These are phyloP conservation scores for Ophiocordyceps polyrhachis-furcata DNA, from an alignment of 2,329 filamentous ascomycete genomes.

Conservation along the genomic window DNA sequence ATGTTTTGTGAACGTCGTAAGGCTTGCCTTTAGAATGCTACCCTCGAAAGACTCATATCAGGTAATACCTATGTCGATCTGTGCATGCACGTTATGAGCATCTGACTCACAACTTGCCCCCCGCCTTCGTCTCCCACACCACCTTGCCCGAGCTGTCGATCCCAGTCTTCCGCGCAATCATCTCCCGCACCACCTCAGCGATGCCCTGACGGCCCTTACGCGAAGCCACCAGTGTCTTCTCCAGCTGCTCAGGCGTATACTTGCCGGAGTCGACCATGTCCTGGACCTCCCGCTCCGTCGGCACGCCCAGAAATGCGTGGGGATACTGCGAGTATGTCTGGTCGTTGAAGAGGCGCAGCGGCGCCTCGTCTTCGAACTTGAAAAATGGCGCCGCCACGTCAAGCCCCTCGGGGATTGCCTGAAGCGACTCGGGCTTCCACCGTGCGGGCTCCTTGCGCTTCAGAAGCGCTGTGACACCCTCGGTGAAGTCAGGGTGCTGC, in stretches of 20 bases:
- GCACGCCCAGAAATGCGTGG: constrained; percentile 49
- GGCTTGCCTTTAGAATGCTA: too few species aligned
- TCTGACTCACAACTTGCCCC: neutral
- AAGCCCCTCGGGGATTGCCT: constrained; percentile 39
- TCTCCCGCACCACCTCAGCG: constrained; percentile 47
- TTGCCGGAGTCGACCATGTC: constrained; percentile 19
- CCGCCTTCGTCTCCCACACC: constrained; percentile 13
- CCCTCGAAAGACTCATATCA: too few species aligned
- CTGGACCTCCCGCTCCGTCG: constrained; percentile 45
- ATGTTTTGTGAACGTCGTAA: too few species aligned
- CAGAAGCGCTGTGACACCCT: constrained; percentile 72
- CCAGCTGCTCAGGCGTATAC: constrained; percentile 35
- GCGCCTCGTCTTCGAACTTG: constrained; percentile 20
- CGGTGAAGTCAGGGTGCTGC: constrained; percentile 74
- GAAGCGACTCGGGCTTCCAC: constrained; percentile 60
- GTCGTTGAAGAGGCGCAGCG: constrained; percentile 42
- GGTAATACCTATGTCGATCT: too few species aligned
- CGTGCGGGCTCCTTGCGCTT: constrained; percentile 49
- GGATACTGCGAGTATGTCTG: constrained; percentile 58
- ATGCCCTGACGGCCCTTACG: constrained; percentile 51
- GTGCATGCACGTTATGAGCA: too few species aligned
- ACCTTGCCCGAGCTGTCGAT: constrained; percentile 24
- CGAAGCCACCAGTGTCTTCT: constrained; percentile 40
- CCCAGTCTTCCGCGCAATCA: constrained; percentile 43
- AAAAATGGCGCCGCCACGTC: constrained; percentile 53